Evolutionary conservation across 305 asterid genomes (phyloP).

Genomic region (Solanum hybrid): DNA sequence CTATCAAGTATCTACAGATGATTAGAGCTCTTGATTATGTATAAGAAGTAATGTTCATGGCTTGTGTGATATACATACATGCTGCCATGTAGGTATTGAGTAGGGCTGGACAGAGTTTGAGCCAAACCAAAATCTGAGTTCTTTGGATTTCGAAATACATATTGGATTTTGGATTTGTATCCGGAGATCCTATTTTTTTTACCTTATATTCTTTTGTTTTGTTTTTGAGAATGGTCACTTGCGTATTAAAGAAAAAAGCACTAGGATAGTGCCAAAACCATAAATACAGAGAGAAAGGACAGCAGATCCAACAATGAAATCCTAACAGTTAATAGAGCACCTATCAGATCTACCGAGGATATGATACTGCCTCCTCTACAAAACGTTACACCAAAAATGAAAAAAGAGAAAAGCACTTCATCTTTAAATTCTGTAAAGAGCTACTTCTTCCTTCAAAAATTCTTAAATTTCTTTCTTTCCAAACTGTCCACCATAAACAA

Average conservation of each 20-base stretch:
- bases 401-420: not conserved
- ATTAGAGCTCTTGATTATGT: not conserved
- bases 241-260: not conserved
- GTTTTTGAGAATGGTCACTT: not conserved
- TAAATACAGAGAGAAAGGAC: not conserved
- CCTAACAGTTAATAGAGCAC: not conserved
- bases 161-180: not conserved
- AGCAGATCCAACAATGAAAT: not conserved
- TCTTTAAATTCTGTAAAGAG: not conserved
- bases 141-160: not conserved
- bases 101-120: not conserved
- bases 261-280: not conserved
- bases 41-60: not conserved
- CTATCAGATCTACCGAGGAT: not conserved
- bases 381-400: not conserved
- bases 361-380: not conserved
- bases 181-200: not conserved
- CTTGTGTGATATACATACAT: not conserved
- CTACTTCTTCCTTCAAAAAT: not conserved
- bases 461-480: not conserved
- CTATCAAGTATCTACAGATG: not conserved
- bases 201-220: not conserved
- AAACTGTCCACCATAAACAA: not conserved
- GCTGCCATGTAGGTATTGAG: not conserved
- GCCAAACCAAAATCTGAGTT: not conserved